A percentile compares a stretch with the other conserved stretches of the same genome.
These are phyloP conservation scores for Suillus spraguei DNA, from an alignment of 768 basidiomycete species.

Conservation along the genomic window DNA sequence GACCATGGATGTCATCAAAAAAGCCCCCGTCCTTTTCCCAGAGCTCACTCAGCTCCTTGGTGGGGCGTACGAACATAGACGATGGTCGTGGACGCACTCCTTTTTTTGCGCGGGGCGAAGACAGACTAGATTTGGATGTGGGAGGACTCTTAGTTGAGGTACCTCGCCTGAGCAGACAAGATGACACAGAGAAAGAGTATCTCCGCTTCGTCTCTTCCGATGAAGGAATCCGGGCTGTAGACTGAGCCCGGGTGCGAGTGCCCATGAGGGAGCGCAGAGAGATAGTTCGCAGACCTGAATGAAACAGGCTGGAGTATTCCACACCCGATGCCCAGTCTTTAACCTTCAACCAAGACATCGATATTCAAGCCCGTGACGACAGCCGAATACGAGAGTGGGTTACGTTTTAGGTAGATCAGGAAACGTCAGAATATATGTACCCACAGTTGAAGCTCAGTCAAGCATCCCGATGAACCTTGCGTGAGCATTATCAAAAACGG, in stretches of 20 bases:
- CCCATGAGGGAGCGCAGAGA: constrained; percentile 18
- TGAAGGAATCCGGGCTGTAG: constrained; percentile 8
- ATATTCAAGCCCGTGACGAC: neutral
- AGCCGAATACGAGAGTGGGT: constrained; percentile 5
- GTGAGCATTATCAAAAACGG: neutral
- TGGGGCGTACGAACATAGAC: constrained; percentile 20
- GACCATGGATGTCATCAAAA: constrained; percentile 8
- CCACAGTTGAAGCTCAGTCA: constrained; percentile 20
- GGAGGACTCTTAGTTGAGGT: constrained; percentile 10
- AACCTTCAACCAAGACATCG: constrained; percentile 34
- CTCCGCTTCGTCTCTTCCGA: constrained; percentile 8
- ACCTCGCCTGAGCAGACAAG: constrained; percentile 13
- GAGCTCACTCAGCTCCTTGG: constrained; percentile 14
- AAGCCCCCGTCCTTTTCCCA: constrained; percentile 12
- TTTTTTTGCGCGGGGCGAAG: constrained; percentile 5
- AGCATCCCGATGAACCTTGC: constrained; percentile 12
- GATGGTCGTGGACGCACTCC: constrained; percentile 15
- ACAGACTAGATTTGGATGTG: constrained; percentile 11
- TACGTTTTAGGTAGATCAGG: neutral
- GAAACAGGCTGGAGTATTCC: constrained; percentile 38
- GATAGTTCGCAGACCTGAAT: constrained; percentile 37
- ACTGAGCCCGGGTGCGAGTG: constrained; percentile 11
- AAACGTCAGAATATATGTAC: constrained; percentile 30
- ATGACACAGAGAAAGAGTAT: constrained; percentile 16
- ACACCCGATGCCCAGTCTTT: constrained; percentile 32